These are phyloP conservation scores for Hanseniaspora vineae DNA, from an alignment of 805 yeast genomes.

Conservation along the genomic window DNA sequence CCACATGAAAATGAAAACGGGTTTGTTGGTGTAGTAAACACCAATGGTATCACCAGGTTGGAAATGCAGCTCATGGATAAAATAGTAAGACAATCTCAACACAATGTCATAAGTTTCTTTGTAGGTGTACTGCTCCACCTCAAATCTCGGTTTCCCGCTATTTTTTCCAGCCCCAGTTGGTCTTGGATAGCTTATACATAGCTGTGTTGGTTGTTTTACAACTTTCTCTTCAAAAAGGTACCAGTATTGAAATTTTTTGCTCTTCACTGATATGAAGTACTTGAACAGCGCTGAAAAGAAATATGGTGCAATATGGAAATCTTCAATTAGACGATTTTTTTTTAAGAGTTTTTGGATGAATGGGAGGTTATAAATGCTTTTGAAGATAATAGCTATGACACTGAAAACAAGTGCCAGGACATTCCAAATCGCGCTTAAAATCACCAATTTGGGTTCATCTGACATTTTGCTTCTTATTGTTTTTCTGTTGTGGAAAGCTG, in stretches of 20 bases:
- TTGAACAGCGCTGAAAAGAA: slow-evolving; percentile 29
- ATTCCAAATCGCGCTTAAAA: not conserved
- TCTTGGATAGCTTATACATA: slow-evolving; percentile 48
- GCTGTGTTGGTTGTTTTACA: slow-evolving; percentile 31
- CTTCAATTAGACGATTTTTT: slow-evolving; percentile 30
- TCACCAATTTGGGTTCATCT: not conserved
- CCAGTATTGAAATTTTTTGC: slow-evolving; percentile 44
- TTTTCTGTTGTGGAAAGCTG: too few species aligned
- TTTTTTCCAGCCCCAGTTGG: slow-evolving; percentile 21
- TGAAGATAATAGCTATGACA: not conserved
- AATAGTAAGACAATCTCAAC: slow-evolving; percentile 50
- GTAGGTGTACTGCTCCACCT: slow-evolving; percentile 54
- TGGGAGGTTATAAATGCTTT: not conserved
- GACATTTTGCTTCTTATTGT: not conserved
- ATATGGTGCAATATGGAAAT: slow-evolving; percentile 36
- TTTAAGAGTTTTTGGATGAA: not conserved
- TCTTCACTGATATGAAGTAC: slow-evolving; percentile 20
- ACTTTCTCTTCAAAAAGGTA: slow-evolving; percentile 52
- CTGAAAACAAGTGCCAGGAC: not conserved
- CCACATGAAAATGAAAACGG: slow-evolving; percentile 70
- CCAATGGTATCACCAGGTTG: slow-evolving; percentile 58
- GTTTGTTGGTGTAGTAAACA: slow-evolving; percentile 69
- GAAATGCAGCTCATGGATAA: slow-evolving; percentile 52
- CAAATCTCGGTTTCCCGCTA: slow-evolving; percentile 38
- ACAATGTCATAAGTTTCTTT: slow-evolving; percentile 53